Base-by-base conservation (phyloP, 768 basidiomycete genomes). In the Trametes coccinea region DNA sequence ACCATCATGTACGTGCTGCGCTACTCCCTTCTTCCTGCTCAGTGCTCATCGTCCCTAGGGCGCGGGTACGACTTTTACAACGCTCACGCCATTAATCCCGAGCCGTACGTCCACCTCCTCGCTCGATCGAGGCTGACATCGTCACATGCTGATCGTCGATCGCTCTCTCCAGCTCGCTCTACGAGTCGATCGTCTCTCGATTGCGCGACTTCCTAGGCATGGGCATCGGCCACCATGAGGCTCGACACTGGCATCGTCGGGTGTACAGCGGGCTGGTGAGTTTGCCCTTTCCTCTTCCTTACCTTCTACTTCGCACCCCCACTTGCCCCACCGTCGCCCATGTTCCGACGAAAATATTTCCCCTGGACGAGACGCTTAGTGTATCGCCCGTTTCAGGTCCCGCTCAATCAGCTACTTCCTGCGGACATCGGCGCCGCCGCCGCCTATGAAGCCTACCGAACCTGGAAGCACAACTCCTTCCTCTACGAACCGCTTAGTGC, bases 401-500 rank as follows among this genome's bases (percentile, higher is more conserved):
- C 84, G 59, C 71, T 86, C 16, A 73, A 71, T 53, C 71, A 74
- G 45, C 76, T 90, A 74, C 71, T 77, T 5, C 85, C 89, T 0
- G 67, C 73, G 16, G 87, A 90, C 59, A 80, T 92, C 16, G 90
- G 90, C 0, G 82, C 87, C 65, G 90, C 90, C 4, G 89, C 89
- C 9, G 89, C 87, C 2, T 91, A 89, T 69, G 89, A 91, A 71
- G 88, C 89, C 0, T 86, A 87, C 71, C 80, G 88, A 14, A 80
- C 81, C 30, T 87, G 86, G 84, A 83, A 83, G 53, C 79, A 84
- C 66, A 83, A 85, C 65, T 76, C 73, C 5, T 56, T 64, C 41
- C 77, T 87, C 46, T 83, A 85, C 59, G 81, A 83, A 51, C 82
- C 84, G 14, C 66, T 88, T 4, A 79, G 79, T 55, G 82, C 79